These are phyloP conservation scores for Lactarius pseudohatsudake DNA, from an alignment of 768 basidiomycete genomes.

Conservation along the genomic window DNA sequence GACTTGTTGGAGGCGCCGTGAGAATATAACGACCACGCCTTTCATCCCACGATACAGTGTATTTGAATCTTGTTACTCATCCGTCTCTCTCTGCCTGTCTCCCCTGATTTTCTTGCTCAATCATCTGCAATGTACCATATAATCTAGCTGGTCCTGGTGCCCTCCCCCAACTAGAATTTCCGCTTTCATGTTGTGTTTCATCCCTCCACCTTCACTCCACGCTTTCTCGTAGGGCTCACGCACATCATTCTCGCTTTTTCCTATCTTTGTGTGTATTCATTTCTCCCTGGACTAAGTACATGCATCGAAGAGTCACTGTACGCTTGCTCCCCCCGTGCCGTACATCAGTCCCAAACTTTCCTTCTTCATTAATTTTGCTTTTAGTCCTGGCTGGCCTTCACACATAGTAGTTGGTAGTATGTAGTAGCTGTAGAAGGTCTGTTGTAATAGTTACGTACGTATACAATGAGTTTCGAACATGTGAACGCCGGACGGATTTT, in stretches of 20 bases:
- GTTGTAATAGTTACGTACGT: too few relatives aligned
- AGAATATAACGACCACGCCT: not conserved
- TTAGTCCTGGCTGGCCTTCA: too few relatives aligned
- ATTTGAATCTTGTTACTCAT: not conserved
- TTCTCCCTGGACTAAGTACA: not conserved
- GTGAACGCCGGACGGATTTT: too few relatives aligned
- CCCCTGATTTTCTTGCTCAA: not conserved
- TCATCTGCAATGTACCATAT: not conserved
- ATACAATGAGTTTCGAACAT: too few relatives aligned
- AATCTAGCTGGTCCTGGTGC: not conserved
- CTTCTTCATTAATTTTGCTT: too few relatives aligned
- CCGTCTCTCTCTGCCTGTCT: not conserved
- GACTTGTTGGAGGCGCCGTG: not conserved
- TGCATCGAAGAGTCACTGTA: too few relatives aligned
- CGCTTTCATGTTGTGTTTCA: not conserved
- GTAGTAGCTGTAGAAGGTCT: too few relatives aligned
- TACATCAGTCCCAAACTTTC: too few relatives aligned
- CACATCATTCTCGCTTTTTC: not conserved
- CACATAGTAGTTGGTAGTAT: too few relatives aligned
- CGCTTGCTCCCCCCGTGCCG: too few relatives aligned
- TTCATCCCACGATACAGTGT: not conserved
- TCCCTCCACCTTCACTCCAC: not conserved
- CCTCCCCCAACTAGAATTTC: not conserved
- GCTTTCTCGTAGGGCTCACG: not conserved
- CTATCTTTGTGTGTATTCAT: not conserved